Evolutionary conservation across 352 stramenopile genomes (phyloP).

Genomic region (Pilasporangium apinafurcum): DNA sequence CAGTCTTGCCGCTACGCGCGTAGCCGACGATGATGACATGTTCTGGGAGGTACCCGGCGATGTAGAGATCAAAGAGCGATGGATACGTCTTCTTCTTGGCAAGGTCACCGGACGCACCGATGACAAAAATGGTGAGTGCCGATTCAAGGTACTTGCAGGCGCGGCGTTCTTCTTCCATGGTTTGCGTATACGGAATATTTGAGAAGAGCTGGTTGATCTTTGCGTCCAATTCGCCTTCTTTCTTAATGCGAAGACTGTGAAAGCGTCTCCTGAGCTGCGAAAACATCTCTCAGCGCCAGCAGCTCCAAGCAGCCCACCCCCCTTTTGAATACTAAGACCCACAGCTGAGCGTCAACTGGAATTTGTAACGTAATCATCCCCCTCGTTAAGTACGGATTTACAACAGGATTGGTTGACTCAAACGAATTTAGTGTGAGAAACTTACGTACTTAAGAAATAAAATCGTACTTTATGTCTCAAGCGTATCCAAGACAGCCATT

Average conservation of each 20-base stretch:
- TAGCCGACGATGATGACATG: conserved; percentile 85
- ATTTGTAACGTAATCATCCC: too few relatives aligned
- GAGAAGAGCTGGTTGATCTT: conserved; percentile 3
- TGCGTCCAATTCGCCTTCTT: conserved; percentile 17
- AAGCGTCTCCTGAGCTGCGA: conserved; percentile 34
- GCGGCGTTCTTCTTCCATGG: conserved; percentile 41
- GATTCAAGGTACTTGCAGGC: conserved; percentile 63
- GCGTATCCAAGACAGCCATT: too few relatives aligned
- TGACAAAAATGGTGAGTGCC: conserved; percentile 78
- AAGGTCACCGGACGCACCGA: conserved; percentile 83
- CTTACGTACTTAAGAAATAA: too few relatives aligned
- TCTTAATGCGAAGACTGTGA: conserved; percentile 30
- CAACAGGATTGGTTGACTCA: too few relatives aligned
- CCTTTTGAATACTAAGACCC: too few relatives aligned
- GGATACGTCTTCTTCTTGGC: conserved; percentile 92
- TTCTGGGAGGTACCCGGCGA: conserved; percentile 68
- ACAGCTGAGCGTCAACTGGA: too few relatives aligned
- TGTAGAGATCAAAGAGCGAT: conserved; percentile 86
- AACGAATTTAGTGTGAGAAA: too few relatives aligned
- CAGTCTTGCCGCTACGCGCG: conserved; percentile 69
- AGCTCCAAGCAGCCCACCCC: not conserved
- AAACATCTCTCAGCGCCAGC: conserved; percentile 17
- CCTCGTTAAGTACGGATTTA: too few relatives aligned
- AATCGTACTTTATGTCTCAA: too few relatives aligned
- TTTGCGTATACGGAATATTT: conserved; percentile 3